Base-by-base conservation (phyloP, 2,329 filamentous ascomycete species). In the Colletotrichum tropicale region DNA sequence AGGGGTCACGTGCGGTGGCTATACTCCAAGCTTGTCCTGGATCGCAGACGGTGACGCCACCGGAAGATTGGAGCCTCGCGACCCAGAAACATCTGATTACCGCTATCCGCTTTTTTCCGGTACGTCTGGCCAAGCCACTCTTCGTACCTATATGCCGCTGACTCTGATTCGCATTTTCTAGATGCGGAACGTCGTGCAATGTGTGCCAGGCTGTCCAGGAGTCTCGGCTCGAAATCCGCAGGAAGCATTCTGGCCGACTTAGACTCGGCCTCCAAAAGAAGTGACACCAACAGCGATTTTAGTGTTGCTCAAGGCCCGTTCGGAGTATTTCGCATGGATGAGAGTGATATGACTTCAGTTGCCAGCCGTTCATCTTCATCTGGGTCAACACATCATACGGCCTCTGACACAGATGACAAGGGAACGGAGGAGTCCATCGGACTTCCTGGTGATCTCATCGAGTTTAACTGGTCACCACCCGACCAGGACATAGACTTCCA, bases 1-100 rank as follows among this genome's bases (percentile, higher is more conserved):
- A 16, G 82, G 82, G 1, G 70, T 87, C 2, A 24, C 64, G 1
- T 88, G 86, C 66, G 83, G 81, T 28, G 85, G 86, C 0, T 88
- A 88, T 62, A 28, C 8, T 36, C 15, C 43, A 24, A 52, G 43
- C 43, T 52, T 52, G 43, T 52, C 43, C n/a, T 52, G 43, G 43
- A 52, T 52, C n/a, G 43, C 43, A 24, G 43, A 52, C 43, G 12
- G 43, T 52, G 43, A 52, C 12, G 43, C 43, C 43, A 52, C 43
- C 12, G 12, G 43, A 12, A 52, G 43, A 21, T 52, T 52, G 43
- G 43, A 24, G n/a, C n/a, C 43, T 52, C 43, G 43, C 12, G 43
- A 21, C 4, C 43, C 43, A 21, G 43, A 52, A 52, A 52, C 43
- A 52, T 52, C 43, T 52, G 43, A 52, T 21, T 52, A 52, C 43